Evolutionary conservation across 1,139 yeast species (phyloP).

Genomic region (Suhomyces chickasaworum): DNA sequence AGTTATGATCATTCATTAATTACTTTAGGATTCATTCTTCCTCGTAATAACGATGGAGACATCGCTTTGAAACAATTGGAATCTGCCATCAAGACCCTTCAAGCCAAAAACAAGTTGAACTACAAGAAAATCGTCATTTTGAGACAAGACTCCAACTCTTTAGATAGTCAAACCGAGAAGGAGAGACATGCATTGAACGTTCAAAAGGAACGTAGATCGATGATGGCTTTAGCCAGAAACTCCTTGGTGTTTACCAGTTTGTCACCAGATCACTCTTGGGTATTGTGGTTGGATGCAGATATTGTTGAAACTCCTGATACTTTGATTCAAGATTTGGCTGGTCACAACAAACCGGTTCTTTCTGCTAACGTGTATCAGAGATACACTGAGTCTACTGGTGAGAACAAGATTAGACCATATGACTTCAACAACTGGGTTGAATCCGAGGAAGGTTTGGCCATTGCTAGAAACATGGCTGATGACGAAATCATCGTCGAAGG

Average conservation of each 20-base stretch:
- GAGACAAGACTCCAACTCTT: slow-evolving; percentile 85
- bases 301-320: slow-evolving; percentile 84
- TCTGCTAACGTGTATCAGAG: slow-evolving; percentile 94
- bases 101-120: slow-evolving; percentile 55
- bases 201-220: slow-evolving; percentile 86
- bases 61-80: slow-evolving; percentile 70
- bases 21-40: slow-evolving; percentile 89
- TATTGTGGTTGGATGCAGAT: slow-evolving; percentile 94
- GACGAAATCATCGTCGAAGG: slow-evolving; percentile 95
- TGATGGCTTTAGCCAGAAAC: slow-evolving; percentile 94
- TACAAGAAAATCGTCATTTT: slow-evolving; percentile 82
- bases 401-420: slow-evolving; percentile 74
- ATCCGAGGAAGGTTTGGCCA: slow-evolving; percentile 75
- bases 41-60: slow-evolving; percentile 81
- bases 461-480: slow-evolving; percentile 71
- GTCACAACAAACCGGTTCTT: slow-evolving; percentile 81
- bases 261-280: slow-evolving; percentile 91
- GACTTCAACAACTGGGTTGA: slow-evolving; percentile 98
- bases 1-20: slow-evolving; percentile 82
- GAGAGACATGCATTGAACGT: slow-evolving; percentile 71
- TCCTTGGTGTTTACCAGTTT: slow-evolving; percentile 87
- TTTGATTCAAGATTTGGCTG: slow-evolving; percentile 83
- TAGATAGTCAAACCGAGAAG: slow-evolving; percentile 69
- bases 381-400: slow-evolving; percentile 58
- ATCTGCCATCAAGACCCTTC: slow-evolving; percentile 60